These are phyloP conservation scores for Lentinula novae-zelandiae DNA, from an alignment of 1,284 basidiomycete genomes.

Conservation along the genomic window DNA sequence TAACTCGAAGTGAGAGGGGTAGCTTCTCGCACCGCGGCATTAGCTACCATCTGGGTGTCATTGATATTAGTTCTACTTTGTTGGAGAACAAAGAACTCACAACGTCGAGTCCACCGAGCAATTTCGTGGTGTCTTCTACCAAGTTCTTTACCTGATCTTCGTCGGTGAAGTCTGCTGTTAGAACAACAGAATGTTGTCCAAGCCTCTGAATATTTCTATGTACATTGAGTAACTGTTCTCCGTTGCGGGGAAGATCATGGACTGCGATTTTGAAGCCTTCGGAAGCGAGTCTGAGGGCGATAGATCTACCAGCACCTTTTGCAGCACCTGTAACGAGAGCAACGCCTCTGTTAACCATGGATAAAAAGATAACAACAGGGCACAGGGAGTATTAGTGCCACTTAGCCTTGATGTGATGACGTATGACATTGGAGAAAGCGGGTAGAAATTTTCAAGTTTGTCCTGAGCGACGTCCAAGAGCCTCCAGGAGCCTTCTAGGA, in stretches of 20 bases:
- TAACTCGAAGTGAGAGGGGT: slow-evolving; percentile 4
- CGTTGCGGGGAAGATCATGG: slow-evolving; percentile 26
- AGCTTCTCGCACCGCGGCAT: slow-evolving; percentile 23
- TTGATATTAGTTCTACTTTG: too few relatives aligned
- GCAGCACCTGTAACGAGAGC: slow-evolving; percentile 31
- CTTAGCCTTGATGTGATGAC: too few relatives aligned
- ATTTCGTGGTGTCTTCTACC: slow-evolving; percentile 19
- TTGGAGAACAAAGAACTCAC: slow-evolving; percentile 15
- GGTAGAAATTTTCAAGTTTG: neutral
- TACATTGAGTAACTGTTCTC: slow-evolving; percentile 16
- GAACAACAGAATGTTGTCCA: neutral
- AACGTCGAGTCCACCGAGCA: slow-evolving; percentile 28
- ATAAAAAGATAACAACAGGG: neutral
- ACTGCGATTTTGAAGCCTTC: slow-evolving; percentile 32
- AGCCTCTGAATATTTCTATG: slow-evolving; percentile 23
- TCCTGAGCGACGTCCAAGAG: too few relatives aligned
- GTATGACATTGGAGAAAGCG: neutral
- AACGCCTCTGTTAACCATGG: neutral
- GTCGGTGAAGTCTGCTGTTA: slow-evolving; percentile 22
- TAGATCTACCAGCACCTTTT: slow-evolving; percentile 29
- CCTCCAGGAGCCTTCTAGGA: too few relatives aligned
- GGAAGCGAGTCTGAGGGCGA: slow-evolving; percentile 26
- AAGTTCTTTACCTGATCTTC: slow-evolving; percentile 25
- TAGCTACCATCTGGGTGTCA: slow-evolving; percentile 27
- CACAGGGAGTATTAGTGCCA: neutral